phyloP scores from a whole-genome alignment of 345 rosid species.

The Melastoma malabathricum region DNA sequence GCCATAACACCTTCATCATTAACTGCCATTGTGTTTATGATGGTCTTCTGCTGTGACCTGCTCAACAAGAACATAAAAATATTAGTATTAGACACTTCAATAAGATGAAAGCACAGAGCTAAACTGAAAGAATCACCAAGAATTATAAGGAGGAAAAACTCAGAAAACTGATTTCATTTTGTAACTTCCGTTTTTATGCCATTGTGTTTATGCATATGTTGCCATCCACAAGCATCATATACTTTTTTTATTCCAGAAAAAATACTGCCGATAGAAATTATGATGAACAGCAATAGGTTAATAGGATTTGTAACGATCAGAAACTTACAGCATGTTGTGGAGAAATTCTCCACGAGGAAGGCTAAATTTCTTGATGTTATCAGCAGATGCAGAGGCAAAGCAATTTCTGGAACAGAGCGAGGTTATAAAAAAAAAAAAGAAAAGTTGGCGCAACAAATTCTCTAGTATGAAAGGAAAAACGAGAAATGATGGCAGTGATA shows the following conservation, averaged over 20 bases:
- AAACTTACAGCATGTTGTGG: conserved; percentile 96
- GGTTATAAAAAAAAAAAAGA: conserved; percentile 5
- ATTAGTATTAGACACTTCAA: not conserved
- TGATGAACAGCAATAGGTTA: not conserved
- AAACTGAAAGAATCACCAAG: too few species aligned
- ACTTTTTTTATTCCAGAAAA: not conserved
- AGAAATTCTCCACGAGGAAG: conserved; percentile 88
- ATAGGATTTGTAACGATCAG: not conserved
- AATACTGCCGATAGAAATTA: not conserved
- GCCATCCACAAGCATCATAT: too few species aligned
- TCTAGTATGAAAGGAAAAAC: conserved; percentile 7
- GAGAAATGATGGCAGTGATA: conserved; percentile 4
- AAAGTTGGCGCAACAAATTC: not conserved
- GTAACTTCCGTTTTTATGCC: too few species aligned
- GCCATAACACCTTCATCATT: conserved; percentile 94
- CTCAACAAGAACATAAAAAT: conserved; percentile 5
- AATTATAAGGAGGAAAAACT: too few species aligned
- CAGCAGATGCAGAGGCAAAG: conserved; percentile 97
- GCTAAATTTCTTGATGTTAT: conserved; percentile 80
- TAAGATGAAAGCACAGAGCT: too few species aligned
- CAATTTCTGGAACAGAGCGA: conserved; percentile 40
- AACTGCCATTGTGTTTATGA: conserved; percentile 88
- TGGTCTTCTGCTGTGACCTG: conserved; percentile 98
- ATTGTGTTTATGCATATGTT: too few species aligned
- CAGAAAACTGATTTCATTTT: too few species aligned